Evolutionary conservation across 2,329 filamentous ascomycete species (phyloP), one percentile per base, ranked within the genome.

Genomic region (Metarhizium anisopliae): DNA sequence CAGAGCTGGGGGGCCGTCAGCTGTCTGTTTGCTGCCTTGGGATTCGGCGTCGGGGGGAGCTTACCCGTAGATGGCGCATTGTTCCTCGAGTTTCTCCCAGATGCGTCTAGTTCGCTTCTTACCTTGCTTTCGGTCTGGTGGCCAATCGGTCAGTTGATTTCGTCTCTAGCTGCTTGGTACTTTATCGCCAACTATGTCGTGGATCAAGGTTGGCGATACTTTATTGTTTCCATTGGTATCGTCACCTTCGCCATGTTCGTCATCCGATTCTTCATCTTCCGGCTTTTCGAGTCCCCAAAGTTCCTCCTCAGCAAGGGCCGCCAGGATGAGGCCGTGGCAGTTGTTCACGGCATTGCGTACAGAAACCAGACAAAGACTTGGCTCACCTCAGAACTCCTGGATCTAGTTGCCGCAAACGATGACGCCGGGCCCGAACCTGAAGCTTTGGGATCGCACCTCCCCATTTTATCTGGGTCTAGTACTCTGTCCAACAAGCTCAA

Each of bases 61-160:
- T 72, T 92, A 20, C 87, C 87, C 1, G 86, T 92, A 1, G 89
- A 93, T 67, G 87, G 88, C 38, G 87, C 89, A 0, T 74, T 94
- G 2, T 94, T 95, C 67, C 77, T 95, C 42, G 90, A 95, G 65
- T 93, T 93, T 61, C 73, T 95, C 1, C 90, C 90, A 0, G 85
- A 86, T 56, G 81, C 85, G 0, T 86, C 83, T n/a, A 84, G 83
- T 59, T 83, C 84, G 36, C 78, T 94, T 14, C 74, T 94, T 35
- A 94, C 89, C 0, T 76, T 93, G 51, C 76, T 95, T n/a, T 90
- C 87, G 6, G 81, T 91, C 7, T 94, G 89, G 86, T 95, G 90
- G 89, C 88, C 90, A 0, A 72, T 95, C 18, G 90, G 90, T 6
- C 89, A 94, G 66, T 77, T 95, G 7, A 79, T 86, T 55, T 84